Conservation (phyloP, 1,284 basidiomycete species). For the Exobasidium rhododendri region DNA sequence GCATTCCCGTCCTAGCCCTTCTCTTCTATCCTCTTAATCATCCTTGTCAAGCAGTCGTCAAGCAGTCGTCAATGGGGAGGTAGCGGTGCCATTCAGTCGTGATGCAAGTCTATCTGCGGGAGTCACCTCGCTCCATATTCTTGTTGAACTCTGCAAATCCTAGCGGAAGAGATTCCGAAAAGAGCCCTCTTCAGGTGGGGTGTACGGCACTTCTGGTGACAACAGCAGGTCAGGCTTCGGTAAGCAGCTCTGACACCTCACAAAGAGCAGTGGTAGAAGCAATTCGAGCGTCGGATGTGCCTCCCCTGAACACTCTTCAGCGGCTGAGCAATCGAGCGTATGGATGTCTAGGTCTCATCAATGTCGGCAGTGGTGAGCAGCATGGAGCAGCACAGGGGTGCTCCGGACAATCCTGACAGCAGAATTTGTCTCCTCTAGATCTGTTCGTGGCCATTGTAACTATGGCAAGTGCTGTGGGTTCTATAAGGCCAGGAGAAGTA, state of each 20-base stretch:
- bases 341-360: slow-evolving; percentile 46
- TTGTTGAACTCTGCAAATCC: slow-evolving; percentile 20
- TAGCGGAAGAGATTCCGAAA: neutral
- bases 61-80: neutral
- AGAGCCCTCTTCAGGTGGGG: slow-evolving; percentile 28
- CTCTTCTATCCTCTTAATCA: too few species aligned
- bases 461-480: slow-evolving; percentile 30
- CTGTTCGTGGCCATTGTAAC: slow-evolving; percentile 45
- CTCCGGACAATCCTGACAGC: neutral
- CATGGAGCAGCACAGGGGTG: too few species aligned
- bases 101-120: slow-evolving; percentile 45
- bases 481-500: slow-evolving; percentile 28
- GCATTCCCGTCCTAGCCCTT: too few species aligned
- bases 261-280: slow-evolving; percentile 29
- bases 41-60: too few species aligned
- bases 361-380: slow-evolving; percentile 32
- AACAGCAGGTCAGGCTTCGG: neutral
- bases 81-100: neutral
- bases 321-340: slow-evolving; percentile 4
- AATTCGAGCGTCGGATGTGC: slow-evolving; percentile 14
- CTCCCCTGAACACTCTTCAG: neutral
- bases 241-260: too few species aligned
- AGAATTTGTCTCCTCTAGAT: too few species aligned
- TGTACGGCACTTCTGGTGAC: slow-evolving; percentile 8
- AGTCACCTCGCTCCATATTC: slow-evolving; percentile 35